These are phyloP conservation scores for Trichoderma asperellum DNA, from an alignment of 2,329 filamentous ascomycete genomes.

Conservation along the genomic window DNA sequence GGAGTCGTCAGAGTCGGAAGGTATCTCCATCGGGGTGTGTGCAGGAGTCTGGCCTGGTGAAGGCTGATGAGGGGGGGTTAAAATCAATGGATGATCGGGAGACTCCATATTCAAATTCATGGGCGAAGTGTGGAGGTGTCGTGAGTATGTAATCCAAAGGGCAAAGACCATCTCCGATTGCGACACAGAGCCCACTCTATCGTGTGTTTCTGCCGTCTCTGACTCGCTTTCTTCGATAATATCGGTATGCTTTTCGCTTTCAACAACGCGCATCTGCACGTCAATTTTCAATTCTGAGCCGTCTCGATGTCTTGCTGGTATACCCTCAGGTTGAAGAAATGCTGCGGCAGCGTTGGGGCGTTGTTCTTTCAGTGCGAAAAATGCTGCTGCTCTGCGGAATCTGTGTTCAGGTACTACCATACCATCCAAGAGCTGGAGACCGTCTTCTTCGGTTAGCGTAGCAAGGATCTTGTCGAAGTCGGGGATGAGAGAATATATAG, in stretches of 20 bases:
- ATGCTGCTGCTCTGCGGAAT: slow-evolving; percentile 84
- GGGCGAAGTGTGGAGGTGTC: slow-evolving; percentile 75
- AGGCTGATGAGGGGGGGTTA: slow-evolving; percentile 77
- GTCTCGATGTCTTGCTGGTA: slow-evolving; percentile 86
- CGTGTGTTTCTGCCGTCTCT: slow-evolving; percentile 39
- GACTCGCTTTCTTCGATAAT: slow-evolving; percentile 62
- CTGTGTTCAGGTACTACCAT: slow-evolving; percentile 96
- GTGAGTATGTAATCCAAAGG: slow-evolving; percentile 95
- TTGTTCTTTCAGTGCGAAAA: slow-evolving; percentile 82
- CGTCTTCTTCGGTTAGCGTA: slow-evolving; percentile 84
- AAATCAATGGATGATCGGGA: slow-evolving; percentile 63
- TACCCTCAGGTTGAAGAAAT: slow-evolving; percentile 81
- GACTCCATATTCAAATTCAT: slow-evolving; percentile 59
- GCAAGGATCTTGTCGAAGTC: slow-evolving; percentile 83
- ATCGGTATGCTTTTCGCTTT: slow-evolving; percentile 74
- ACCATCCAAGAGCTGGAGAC: slow-evolving; percentile 82
- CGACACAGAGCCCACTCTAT: slow-evolving; percentile 52
- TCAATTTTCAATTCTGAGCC: slow-evolving; percentile 92
- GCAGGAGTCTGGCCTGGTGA: slow-evolving; percentile 71
- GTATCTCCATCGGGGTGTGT: slow-evolving; percentile 60
- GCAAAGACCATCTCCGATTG: slow-evolving; percentile 86
- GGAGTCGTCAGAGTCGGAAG: slow-evolving; percentile 52
- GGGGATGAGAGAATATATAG: slow-evolving; percentile 80
- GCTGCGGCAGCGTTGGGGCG: slow-evolving; percentile 76
- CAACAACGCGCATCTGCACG: slow-evolving; percentile 93